phyloP scores from a whole-genome alignment of 768 basidiomycete species.

The Serendipita sp. region DNA sequence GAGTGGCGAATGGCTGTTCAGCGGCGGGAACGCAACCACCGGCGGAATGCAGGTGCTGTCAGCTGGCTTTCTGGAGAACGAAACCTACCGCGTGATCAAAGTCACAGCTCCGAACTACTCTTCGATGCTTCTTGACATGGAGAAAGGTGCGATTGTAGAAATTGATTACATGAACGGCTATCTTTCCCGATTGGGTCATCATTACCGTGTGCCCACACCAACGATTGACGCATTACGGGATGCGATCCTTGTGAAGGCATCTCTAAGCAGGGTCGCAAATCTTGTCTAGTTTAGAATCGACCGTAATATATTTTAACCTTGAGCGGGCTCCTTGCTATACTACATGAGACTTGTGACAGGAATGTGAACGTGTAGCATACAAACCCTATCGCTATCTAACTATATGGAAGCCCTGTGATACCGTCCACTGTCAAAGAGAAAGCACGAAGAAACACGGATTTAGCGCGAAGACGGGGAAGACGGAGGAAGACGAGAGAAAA shows the following conservation, averaged over 20 bases:
- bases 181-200: conserved; percentile 43
- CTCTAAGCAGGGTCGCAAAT: background rate
- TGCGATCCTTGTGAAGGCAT: background rate
- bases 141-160: conserved; percentile 49
- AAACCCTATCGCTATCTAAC: background rate
- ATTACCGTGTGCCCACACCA: conserved; percentile 42
- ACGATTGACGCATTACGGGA: conserved; percentile 22
- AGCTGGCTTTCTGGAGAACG: conserved; percentile 30
- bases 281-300: background rate
- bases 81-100: conserved; percentile 42
- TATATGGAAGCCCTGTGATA: background rate
- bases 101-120: conserved; percentile 55
- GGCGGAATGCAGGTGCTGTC: conserved; percentile 24
- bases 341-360: too few species aligned
- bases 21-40: conserved; percentile 23
- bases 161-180: conserved; percentile 76
- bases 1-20: conserved; percentile 24
- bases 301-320: background rate
- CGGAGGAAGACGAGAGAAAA: too few species aligned
- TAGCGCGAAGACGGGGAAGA: background rate
- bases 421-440: background rate
- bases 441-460: background rate
- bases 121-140: conserved; percentile 65
- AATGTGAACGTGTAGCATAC: background rate
- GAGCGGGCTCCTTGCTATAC: too few species aligned